Evolutionary conservation across 257 asterid genomes (phyloP).

Genomic region (Anisodus acutangulus): DNA sequence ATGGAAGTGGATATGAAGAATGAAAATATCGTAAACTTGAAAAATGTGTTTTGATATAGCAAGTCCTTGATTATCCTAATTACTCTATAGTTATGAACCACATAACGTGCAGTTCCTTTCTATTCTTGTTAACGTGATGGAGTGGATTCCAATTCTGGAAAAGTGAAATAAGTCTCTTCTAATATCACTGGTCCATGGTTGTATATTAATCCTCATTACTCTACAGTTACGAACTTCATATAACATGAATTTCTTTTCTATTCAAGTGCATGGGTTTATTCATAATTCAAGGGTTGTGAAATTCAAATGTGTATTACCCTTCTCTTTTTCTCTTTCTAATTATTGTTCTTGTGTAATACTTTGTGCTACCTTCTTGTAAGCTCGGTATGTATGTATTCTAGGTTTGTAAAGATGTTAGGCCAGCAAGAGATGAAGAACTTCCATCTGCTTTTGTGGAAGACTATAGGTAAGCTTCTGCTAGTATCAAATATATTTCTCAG

Average conservation of each 20-base stretch:
- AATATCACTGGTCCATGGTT: conserved; percentile 2
- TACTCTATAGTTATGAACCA: conserved; percentile 2
- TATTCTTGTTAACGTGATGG: conserved; percentile 13
- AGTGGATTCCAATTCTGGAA: neutral
- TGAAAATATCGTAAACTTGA: conserved; percentile 17
- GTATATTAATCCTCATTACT: neutral
- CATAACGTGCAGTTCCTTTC: conserved; percentile 24
- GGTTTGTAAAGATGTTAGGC: conserved; percentile 73
- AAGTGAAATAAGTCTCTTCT: neutral
- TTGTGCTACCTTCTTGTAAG: neutral
- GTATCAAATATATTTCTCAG: conserved; percentile 13
- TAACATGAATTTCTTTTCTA: conserved; percentile 19
- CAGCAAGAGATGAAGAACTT: conserved; percentile 93
- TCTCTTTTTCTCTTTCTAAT: neutral
- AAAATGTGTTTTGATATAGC: conserved; percentile 26
- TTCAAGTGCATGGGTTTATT: conserved; percentile 13
- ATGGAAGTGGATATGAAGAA: conserved; percentile 20
- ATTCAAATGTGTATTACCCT: neutral
- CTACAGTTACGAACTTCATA: conserved; percentile 2
- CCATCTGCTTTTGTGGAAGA: conserved; percentile 88
- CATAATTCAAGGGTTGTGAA: neutral
- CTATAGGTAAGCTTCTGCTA: conserved; percentile 55
- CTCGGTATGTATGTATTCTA: conserved; percentile 42
- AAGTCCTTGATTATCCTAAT: neutral
- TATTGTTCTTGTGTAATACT: conserved; percentile 1